Percentiles rank a stretch among this genome's conserved stretches.
Conservation (phyloP, 768 basidiomycete genomes). For the Saitozyma podzolica region DNA sequence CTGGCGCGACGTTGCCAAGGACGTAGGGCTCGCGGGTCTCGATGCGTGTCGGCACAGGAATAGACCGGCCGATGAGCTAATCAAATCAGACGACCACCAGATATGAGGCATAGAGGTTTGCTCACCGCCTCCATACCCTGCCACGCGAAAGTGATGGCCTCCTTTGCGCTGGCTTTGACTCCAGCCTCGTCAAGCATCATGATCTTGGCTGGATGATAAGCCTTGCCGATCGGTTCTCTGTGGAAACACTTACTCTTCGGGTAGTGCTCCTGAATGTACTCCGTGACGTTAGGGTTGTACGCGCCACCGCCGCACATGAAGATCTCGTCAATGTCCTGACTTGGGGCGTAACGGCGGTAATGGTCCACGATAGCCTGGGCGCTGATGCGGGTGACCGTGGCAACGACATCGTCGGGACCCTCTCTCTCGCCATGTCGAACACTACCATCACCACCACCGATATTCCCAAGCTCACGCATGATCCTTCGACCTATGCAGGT, state of each 20-base stretch:
- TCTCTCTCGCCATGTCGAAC: too few relatives aligned
- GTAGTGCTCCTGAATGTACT: conserved; percentile 13
- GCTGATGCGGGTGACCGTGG: conserved; percentile 33
- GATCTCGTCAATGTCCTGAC: conserved; percentile 39
- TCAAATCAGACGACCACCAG: neutral
- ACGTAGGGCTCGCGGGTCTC: conserved; percentile 27
- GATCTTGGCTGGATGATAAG: conserved; percentile 24
- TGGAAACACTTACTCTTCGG: conserved; percentile 19
- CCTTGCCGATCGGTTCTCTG: neutral
- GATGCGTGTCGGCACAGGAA: conserved; percentile 23
- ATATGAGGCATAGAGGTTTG: too few relatives aligned
- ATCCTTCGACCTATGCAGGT: too few relatives aligned
- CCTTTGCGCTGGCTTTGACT: conserved; percentile 30
- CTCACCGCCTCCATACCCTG: conserved; percentile 39
- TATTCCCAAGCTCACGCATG: too few relatives aligned
- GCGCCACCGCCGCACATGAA: conserved; percentile 45
- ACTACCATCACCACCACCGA: too few relatives aligned
- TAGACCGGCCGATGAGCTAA: conserved; percentile 26
- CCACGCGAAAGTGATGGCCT: conserved; percentile 39
- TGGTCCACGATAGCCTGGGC: conserved; percentile 38
- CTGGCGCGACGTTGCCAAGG: conserved; percentile 31
- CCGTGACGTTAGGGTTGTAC: conserved; percentile 32
- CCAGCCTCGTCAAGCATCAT: conserved; percentile 32
- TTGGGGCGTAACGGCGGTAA: conserved; percentile 33
- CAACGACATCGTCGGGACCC: conserved; percentile 36